These are phyloP conservation scores for Bullera alba DNA, from an alignment of 768 basidiomycete genomes.

Conservation along the genomic window DNA sequence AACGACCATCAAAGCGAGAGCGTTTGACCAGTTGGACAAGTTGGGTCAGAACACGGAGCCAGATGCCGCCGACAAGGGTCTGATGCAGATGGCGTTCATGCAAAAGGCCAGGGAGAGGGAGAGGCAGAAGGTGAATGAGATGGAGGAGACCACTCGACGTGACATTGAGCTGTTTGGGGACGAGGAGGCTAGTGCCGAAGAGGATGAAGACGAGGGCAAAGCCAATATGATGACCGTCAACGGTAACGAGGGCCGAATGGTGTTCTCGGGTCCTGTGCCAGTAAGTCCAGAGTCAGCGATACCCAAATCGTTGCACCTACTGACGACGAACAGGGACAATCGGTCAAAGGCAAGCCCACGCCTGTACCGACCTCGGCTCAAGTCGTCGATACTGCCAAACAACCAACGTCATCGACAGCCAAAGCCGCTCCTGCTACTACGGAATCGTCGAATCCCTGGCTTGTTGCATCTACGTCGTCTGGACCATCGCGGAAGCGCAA, in stretches of 20 bases:
- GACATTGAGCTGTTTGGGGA: conserved; percentile 56
- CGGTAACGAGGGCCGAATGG: conserved; percentile 47
- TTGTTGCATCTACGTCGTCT: conserved; percentile 49
- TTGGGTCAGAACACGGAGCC: conserved; percentile 49
- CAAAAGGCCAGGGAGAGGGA: conserved; percentile 75
- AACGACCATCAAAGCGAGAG: conserved; percentile 57
- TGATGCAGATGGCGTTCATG: conserved; percentile 99
- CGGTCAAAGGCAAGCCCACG: no score
- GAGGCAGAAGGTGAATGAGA: conserved; percentile 54
- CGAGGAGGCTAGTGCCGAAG: conserved; percentile 40
- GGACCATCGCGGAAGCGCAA: conserved; percentile 66
- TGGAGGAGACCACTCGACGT: conserved; percentile 64
- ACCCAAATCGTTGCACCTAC: no score
- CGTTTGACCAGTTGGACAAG: conserved; percentile 68
- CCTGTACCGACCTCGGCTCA: no score
- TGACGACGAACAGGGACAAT: not conserved
- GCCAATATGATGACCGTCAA: conserved; percentile 41
- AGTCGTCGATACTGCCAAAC: no score
- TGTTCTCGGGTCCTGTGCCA: conserved; percentile 34
- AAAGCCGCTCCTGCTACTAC: conserved; percentile 11
- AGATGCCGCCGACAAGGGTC: conserved; percentile 51
- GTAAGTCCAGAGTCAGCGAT: no score
- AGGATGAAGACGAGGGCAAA: conserved; percentile 21
- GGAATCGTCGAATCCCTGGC: conserved; percentile 71
- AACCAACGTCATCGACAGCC: no score